These are phyloP conservation scores for Theobroma cacao DNA, from an alignment of 345 rosid genomes.

Conservation along the genomic window DNA sequence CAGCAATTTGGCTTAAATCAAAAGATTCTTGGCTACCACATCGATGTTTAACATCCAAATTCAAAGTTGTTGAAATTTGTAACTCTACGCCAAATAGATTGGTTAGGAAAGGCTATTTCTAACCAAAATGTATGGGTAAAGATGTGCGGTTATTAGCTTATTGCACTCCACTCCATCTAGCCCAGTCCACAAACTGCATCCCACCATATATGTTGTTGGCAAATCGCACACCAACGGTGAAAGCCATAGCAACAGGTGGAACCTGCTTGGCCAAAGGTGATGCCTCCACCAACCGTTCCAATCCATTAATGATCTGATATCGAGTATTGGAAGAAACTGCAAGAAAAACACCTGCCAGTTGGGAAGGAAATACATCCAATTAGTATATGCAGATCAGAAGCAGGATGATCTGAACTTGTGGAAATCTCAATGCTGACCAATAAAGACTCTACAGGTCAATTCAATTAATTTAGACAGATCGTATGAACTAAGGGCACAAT, in stretches of 20 bases:
- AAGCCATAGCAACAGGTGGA: conserved; percentile 80
- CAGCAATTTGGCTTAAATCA: not conserved
- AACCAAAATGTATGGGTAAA: not conserved
- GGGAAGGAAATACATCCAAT: not conserved
- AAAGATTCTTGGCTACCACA: not conserved
- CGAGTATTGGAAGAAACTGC: conserved; percentile 86
- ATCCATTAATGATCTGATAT: conserved; percentile 71
- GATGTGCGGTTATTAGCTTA: conserved; percentile 31
- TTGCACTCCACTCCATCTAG: conserved; percentile 71
- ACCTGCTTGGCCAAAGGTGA: conserved; percentile 66
- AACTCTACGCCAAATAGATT: not conserved
- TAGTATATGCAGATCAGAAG: not conserved
- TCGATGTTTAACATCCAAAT: not conserved
- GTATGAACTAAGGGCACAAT: not conserved
- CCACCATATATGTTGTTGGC: conserved; percentile 87
- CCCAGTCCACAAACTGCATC: conserved; percentile 94
- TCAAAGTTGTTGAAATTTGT: not conserved
- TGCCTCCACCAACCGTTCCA: conserved; percentile 72
- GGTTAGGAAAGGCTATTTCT: not conserved
- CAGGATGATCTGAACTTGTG: not conserved
- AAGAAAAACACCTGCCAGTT: conserved; percentile 61
- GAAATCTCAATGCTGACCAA: not conserved
- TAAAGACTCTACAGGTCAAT: not conserved
- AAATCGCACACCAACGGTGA: conserved; percentile 78
- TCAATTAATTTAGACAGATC: not conserved